Evolutionary conservation across 176 grass and related monocot species (phyloP).

Genomic region (Carex scoparia): DNA sequence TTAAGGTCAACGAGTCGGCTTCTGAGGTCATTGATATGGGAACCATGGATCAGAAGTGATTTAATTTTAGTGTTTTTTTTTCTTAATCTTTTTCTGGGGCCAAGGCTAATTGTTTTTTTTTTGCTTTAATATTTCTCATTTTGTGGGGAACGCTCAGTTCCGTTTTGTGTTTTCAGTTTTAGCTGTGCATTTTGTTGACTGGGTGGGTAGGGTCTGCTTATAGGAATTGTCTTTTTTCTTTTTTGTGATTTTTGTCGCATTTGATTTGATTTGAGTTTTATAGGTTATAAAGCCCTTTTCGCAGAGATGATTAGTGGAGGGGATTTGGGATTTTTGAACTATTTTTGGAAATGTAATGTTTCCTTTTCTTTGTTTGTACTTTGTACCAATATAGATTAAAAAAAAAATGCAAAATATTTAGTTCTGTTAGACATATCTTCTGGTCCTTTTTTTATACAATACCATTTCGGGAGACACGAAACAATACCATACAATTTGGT

Average conservation of each 20-base stretch:
- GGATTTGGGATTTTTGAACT: background rate
- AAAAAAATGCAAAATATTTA: constrained; percentile 4
- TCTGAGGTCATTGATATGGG: constrained; percentile 35
- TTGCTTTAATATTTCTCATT: constrained; percentile 1
- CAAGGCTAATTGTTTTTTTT: constrained; percentile 26
- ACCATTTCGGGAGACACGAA: background rate
- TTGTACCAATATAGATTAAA: constrained; percentile 12
- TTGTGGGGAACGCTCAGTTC: constrained; percentile 8
- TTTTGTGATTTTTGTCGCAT: background rate
- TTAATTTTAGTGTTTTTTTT: background rate
- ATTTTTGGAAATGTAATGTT: background rate
- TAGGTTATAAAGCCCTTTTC: constrained; percentile 20
- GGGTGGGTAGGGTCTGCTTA: constrained; percentile 29
- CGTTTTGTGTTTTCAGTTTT: constrained; percentile 23
- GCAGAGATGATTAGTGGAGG: constrained; percentile 17
- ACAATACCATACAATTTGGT: constrained; percentile 9
- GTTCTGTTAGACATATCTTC: background rate
- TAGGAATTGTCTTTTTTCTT: constrained; percentile 14
- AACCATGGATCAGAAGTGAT: constrained; percentile 8
- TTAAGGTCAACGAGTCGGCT: constrained; percentile 44
- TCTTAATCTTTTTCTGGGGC: background rate
- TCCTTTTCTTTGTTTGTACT: background rate
- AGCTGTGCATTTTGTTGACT: constrained; percentile 26
- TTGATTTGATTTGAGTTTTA: background rate
- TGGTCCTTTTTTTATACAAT: background rate